phyloP scores from a whole-genome alignment of 139 green algal species.

The Eudorina sp. region DNA sequence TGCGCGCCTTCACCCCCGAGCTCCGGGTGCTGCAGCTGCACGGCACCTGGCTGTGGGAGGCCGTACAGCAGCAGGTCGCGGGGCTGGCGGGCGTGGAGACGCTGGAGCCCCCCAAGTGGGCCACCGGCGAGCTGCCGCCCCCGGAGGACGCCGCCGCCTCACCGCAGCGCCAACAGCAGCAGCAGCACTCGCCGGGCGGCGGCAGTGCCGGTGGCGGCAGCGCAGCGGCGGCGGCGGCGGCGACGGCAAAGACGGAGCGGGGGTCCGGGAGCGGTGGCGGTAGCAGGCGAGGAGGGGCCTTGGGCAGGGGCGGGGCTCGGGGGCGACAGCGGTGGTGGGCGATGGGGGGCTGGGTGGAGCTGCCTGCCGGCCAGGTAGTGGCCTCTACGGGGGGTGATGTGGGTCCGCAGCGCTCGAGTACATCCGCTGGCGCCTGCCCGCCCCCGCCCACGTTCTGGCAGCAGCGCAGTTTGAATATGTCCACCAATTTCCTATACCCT shows the following conservation, averaged over 20 bases:
- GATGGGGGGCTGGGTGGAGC: neutral
- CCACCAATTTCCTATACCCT: too few species aligned
- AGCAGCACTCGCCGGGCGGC: too few species aligned
- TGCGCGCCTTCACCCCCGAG: neutral
- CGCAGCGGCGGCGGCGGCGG: neutral
- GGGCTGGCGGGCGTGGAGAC: neutral
- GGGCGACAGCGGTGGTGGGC: neutral
- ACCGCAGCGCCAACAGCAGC: too few species aligned
- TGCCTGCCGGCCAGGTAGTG: neutral
- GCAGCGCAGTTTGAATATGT: too few species aligned
- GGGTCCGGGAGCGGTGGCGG: neutral
- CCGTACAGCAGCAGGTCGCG: neutral
- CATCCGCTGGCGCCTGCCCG: too few species aligned
- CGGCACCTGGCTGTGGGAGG: conserved; percentile 20
- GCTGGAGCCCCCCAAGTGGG: too few species aligned
- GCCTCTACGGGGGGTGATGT: too few species aligned
- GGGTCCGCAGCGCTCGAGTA: too few species aligned
- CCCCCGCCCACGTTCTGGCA: too few species aligned
- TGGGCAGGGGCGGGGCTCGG: neutral
- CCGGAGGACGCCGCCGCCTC: too few species aligned
- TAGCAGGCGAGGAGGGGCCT: neutral
- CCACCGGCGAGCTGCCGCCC: too few species aligned
- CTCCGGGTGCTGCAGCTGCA: conserved; percentile 29
- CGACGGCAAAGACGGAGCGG: neutral
- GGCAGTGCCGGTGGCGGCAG: neutral